Base-by-base conservation (phyloP, 2,329 filamentous ascomycete genomes). In the Phialophora chinensis region DNA sequence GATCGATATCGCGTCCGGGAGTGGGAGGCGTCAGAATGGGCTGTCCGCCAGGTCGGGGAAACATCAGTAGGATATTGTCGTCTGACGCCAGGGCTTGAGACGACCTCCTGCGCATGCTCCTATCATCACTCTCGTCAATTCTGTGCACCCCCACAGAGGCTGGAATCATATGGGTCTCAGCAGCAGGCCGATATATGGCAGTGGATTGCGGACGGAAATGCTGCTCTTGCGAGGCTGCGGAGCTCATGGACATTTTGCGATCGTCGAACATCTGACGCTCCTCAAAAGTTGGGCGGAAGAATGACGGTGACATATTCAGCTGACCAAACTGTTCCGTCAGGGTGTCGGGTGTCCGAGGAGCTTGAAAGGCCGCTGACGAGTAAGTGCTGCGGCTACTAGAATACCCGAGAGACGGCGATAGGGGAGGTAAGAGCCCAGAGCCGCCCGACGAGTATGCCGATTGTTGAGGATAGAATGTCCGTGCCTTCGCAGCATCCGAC, bases 41-140 rank as follows among this genome's bases (percentile, higher is more conserved):
- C 38, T 53, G 57, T 10, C 63, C 65, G 7, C 62, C 66, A 31
- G 63, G 66, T 42, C 58, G 47, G 56, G 69, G 62, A 31, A 69
- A 71, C 23, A 72, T 59, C n/a, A 70, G 42, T 17, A 68, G 38
- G 20, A 71, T 68, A 42, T 71, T 70, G 63, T 71, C 71, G n/a
- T 70, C 68, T 17, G 60, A 44, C 17, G 71, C 42, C 12, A 72
- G 66, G 27, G 66, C 60, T 42, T 70, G 67, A 17, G 71, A 71
- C n/a, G 69, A 71, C 35, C 65, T 65, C 31, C 71, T 61, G 17
- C 69, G 63, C 50, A 71, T 44, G 49, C 68, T 70, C 27, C 59
- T 29, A 42, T 55, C 44, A 27, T 72, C 69, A 8, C 50, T 25
- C 38, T 70, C 67, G 23, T 65, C 61, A n/a, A 62, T 54, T 38